Percentiles rank a stretch among this genome's conserved stretches.
Conservation (phyloP, 108 stramenopile genomes). For the Nitzschia palea region DNA sequence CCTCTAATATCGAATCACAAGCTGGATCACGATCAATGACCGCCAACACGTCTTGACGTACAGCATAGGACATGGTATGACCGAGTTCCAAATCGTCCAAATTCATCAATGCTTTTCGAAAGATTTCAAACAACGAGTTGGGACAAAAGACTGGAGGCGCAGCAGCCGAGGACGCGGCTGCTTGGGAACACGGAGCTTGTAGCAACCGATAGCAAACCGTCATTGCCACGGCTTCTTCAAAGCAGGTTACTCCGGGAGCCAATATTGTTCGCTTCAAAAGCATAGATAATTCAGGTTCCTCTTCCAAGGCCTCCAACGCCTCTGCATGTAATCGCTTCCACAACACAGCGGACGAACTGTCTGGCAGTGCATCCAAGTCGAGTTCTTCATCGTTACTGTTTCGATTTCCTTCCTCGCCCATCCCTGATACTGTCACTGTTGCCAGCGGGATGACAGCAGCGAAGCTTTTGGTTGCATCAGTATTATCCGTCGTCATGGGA, state of each 20-base stretch:
- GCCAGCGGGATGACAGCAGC: too few species aligned
- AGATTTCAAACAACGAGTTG: constrained; percentile 25
- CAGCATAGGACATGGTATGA: constrained; percentile 64
- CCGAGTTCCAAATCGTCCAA: constrained; percentile 42
- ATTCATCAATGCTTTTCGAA: constrained; percentile 33
- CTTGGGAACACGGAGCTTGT: neutral
- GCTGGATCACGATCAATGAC: constrained; percentile 68
- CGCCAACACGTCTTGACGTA: constrained; percentile 57
- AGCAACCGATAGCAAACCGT: constrained; percentile 37
- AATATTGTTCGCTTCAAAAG: constrained; percentile 36
- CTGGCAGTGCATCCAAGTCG: too few species aligned
- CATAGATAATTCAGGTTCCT: constrained; percentile 39
- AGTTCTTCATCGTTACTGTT: too few species aligned
- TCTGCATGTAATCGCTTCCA: constrained; percentile 18
- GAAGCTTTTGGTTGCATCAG: too few species aligned
- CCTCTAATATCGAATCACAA: constrained; percentile 57
- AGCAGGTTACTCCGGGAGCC: constrained; percentile 25
- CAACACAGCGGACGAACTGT: neutral
- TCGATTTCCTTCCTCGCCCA: too few species aligned
- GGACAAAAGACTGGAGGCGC: constrained; percentile 48
- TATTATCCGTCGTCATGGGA: too few species aligned
- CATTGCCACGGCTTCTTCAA: constrained; percentile 44
- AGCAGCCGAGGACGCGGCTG: neutral
- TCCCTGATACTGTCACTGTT: too few species aligned
- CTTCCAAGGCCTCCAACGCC: constrained; percentile 23